Evolutionary conservation across 2,329 filamentous ascomycete species (phyloP), one percentile per base, ranked within the genome.

Genomic region (Neonectria neomacrospora): DNA sequence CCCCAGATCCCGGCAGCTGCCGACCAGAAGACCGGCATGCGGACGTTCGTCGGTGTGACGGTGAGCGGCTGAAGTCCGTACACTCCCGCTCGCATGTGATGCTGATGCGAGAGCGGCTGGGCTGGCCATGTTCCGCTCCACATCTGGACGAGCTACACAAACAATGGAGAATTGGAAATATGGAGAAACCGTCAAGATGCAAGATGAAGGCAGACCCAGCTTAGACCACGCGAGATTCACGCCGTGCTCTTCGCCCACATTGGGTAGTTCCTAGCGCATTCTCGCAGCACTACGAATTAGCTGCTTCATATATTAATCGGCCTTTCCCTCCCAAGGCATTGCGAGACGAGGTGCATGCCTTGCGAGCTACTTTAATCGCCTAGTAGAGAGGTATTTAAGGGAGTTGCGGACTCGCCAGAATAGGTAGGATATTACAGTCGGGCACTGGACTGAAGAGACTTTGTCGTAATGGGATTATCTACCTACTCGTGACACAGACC

Each of bases 381-480:
- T 56, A 54, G 48, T 22, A 34, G 54, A 61, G 58, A 58, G 60
- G 54, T 51, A 58, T 61, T 57, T 58, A 51, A 32, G 52, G 55
- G 42, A 58, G 54, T 47, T 44, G 48, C 52, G 67, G 62, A 61
- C 56, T 64, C 62, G 28, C 64, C 62, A 39, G 41, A 57, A 59
- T 26, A 52, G n/a, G 42, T 34, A 50, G 14, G 39, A 18, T 11
- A n/a, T n/a, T n/a, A 32, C 14, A 26, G 23, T 51, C 50, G 18
- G 26, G 28, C 34, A 66, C 56, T 57, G 54, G 60, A 58, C 64
- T 61, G 47, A 60, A 41, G 22, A 48, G 64, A 62, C 62, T 34
- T 9, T 42, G 55, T 34, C 50, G 68, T 67, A 70, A 69, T 67
- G 45, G 52, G 66, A 68, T 72, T 56, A 45, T 56, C 71, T 63